Conservation (phyloP, 768 basidiomycete species). For the Paxillus rubicundulus region DNA sequence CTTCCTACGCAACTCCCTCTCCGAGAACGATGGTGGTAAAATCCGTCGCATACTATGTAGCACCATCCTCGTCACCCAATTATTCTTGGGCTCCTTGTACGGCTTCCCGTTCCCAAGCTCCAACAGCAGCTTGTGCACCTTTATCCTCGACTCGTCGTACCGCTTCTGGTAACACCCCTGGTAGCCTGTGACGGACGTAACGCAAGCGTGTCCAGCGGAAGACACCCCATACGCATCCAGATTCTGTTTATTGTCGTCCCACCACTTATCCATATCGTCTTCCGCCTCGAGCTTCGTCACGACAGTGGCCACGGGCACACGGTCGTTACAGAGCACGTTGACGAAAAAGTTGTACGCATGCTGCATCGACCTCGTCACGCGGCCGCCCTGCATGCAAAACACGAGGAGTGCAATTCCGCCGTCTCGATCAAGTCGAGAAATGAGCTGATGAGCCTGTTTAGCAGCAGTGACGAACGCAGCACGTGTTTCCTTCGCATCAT, state of each 20-base stretch:
- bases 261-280: conserved; percentile 21
- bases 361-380: conserved; percentile 23
- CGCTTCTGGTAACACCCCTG: background rate
- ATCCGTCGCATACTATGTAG: background rate
- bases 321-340: conserved; percentile 26
- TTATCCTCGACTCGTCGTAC: conserved; percentile 2
- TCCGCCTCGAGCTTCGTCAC: conserved; percentile 32
- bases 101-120: background rate
- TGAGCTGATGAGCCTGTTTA: conserved; percentile 13
- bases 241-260: conserved; percentile 9
- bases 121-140: background rate
- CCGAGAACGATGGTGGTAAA: background rate
- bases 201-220: conserved; percentile 18
- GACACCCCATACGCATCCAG: conserved; percentile 2
- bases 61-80: background rate
- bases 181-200: conserved; percentile 10
- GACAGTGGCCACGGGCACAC: conserved; percentile 33
- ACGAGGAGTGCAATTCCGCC: conserved; percentile 36
- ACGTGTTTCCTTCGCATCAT: background rate
- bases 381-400: conserved; percentile 31
- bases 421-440: conserved; percentile 20
- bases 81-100: background rate
- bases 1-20: background rate
- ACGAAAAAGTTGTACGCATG: conserved; percentile 33
- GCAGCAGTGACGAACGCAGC: background rate